Base-by-base conservation (phyloP, 106 monocot species). In the Dendrobium officinale region DNA sequence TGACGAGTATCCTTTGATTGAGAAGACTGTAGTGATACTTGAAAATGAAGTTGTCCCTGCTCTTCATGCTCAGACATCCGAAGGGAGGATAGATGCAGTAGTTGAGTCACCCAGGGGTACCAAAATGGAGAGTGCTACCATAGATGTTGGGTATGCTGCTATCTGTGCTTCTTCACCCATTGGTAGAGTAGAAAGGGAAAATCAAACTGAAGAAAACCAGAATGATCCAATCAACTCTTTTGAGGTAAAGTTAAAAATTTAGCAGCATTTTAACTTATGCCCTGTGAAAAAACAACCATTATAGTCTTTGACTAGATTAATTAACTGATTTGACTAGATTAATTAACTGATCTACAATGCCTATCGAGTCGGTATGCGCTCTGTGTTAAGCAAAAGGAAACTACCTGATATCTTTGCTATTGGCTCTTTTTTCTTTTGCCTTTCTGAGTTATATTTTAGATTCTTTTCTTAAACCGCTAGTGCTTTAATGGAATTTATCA, bases 21-120 rank as follows among this genome's bases (percentile, higher is more conserved):
- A 95, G 83, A 95, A 95, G 82, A 91, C 83, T 79, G 91, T 95
- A 75, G 87, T 95, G 79, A 88, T 85, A 75, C 90, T 92, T 59
- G 90, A 92, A 86, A 82, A 87, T 66, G 87, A 92, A 66, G 81
- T 64, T 31, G 67, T 80, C 20, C 58, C 83, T 77, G 40, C 66
- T 73, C 78, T 81, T 67, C 48, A 40, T 4, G 59, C 78, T 6
- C 45, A 77, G 37, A 26, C 77, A 72, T 55, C 79, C n/a, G 75
- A 82, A 26, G 73, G 48, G 29, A 77, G 42, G 45, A 51, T n/a
- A 55, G 74, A 76, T 45, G 5, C 45, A 58, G 73, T 48, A 42
- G 64, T 40, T 9, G 81, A 79, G 82, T 78, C 75, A 48, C 47
- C 72, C 27, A 26, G 55, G 33, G 77, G 74, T 82, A 68, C 68